Base-by-base conservation (phyloP, 2,329 filamentous ascomycete species). In the Annulohypoxylon truncatum region DNA sequence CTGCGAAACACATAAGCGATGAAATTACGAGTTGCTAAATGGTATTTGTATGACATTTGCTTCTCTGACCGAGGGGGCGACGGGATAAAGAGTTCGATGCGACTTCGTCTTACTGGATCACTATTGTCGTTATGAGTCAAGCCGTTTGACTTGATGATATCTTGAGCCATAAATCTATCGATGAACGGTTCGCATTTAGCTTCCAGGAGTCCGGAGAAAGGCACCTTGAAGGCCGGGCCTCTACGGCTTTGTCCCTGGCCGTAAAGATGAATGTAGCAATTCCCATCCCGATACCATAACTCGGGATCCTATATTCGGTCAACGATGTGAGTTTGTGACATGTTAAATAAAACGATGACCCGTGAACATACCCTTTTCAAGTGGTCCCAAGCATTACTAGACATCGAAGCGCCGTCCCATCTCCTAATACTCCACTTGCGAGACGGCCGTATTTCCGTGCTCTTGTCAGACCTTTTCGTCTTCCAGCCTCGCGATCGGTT, bases 81-180 rank as follows among this genome's bases (percentile, higher is more conserved):
- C 1, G 91, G 88, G n/a, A 95, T 88, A 74, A 89, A 93, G 1
- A 94, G 80, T 53, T 93, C 88, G 59, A 87, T 64, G 91, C 87
- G 67, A 84, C 75, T 28, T 69, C 78, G 50, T 73, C 74, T 75
- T 76, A 46, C 35, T 7, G 38, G 24, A 18, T 65, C 79, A 78
- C 61, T 70, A 40, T 76, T 74, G 22, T 80, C 75, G 15, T 79
- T 74, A 46, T 54, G 42, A 22, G 47, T 10, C 28, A 42, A 13
- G 7, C 51, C 38, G 10, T 55, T 52, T 22, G 66, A 6, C 6
- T 52, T 52, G 13, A n/a, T 74, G 48, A 64, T 70, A 48, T 80
- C 78, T 64, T 75, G 76, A 1, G 77, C 72, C 47, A 85, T 74
- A 68, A 85, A 86, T 64, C 80, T 79, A 44, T 87, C 81, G 22